Base-by-base conservation (phyloP, 441 rosid genomes). In the Metrosideros polymorpha region DNA sequence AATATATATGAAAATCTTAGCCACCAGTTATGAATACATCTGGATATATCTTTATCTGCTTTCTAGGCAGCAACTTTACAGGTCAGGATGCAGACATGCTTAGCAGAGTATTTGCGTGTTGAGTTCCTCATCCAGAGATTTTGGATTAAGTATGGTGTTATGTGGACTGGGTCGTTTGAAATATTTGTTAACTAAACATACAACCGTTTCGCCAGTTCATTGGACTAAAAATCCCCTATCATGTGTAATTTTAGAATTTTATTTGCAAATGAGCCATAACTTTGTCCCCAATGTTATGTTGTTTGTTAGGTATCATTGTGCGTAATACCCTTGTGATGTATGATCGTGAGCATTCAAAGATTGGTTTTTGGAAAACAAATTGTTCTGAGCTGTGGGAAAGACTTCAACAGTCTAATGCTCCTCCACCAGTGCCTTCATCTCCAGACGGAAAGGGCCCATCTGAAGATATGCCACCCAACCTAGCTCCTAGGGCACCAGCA, bases 341-440 rank as follows among this genome's bases (percentile, higher is more conserved):
- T 91, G 98, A 97, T 87, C 96, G 98, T 22, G 97, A 94, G 89
- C 93, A 95, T 89, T 91, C 93, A 52, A 95, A 91, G 89, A 92
- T 95, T 85, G 99, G 99, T 47, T 97, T 97, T 85, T 95, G 98
- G 99, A 97, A 95, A 91, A 97, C 99, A 32, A 96, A 97, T 89
- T 97, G 99, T 89, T 96, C 99, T 3, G 95, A 95, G 92, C 87
- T 96, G 85, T 95, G 96, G 91, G 94, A 94, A 91, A 95, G 95
- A 92, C 94, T 96, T 87, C 92, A 92, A 82, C 52, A 90, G 49
- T 87, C 89, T 86, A 90, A 87, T 89, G 90, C 91, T 85, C 87
- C 91, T 76, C 89, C 94, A 15, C 90, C 92, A 59, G 52, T 86
- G 63, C 89, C 92, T 85, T 88, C 93, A 63, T 85, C 94, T 90